phyloP scores from a whole-genome alignment of 352 stramenopile species.

The Phytophthora niederhauseri region DNA sequence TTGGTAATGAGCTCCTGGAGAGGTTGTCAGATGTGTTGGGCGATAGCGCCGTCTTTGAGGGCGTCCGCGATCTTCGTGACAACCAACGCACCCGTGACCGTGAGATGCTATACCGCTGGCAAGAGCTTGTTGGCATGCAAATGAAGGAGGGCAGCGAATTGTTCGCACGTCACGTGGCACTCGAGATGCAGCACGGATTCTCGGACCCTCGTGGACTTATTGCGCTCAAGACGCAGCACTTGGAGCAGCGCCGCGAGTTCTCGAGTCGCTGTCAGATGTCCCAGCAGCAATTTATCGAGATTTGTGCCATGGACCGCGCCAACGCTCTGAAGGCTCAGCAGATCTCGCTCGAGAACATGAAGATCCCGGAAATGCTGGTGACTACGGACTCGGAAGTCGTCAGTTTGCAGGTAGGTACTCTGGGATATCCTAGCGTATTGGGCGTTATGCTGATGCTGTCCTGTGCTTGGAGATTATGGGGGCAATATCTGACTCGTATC shows the following conservation, averaged over 20 bases:
- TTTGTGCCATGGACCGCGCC: conserved; percentile 69
- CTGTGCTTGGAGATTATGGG: not conserved
- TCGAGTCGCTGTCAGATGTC: conserved; percentile 71
- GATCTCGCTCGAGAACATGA: conserved; percentile 71
- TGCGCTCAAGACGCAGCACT: conserved; percentile 62
- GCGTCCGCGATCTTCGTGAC: conserved; percentile 60
- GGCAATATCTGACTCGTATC: not conserved
- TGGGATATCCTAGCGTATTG: not conserved
- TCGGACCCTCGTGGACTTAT: conserved; percentile 56
- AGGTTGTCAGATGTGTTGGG: conserved; percentile 62
- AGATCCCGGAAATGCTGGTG: conserved; percentile 74
- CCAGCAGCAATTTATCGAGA: conserved; percentile 81
- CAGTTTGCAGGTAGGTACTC: conserved; percentile 67
- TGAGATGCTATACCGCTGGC: conserved; percentile 79
- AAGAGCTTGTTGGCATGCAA: conserved; percentile 79
- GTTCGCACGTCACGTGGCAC: conserved; percentile 56
- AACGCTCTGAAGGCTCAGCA: conserved; percentile 70
- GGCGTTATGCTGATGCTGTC: not conserved
- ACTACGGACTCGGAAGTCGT: conserved; percentile 52
- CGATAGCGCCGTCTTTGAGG: conserved; percentile 72
- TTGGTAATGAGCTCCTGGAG: conserved; percentile 63
- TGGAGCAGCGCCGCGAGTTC: conserved; percentile 73
- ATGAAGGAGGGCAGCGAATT: conserved; percentile 85
- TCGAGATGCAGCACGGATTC: conserved; percentile 53
- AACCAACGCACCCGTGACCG: conserved; percentile 69